Conservation (phyloP, 768 basidiomycete species). For the Boletus rufocinnamomeus region DNA sequence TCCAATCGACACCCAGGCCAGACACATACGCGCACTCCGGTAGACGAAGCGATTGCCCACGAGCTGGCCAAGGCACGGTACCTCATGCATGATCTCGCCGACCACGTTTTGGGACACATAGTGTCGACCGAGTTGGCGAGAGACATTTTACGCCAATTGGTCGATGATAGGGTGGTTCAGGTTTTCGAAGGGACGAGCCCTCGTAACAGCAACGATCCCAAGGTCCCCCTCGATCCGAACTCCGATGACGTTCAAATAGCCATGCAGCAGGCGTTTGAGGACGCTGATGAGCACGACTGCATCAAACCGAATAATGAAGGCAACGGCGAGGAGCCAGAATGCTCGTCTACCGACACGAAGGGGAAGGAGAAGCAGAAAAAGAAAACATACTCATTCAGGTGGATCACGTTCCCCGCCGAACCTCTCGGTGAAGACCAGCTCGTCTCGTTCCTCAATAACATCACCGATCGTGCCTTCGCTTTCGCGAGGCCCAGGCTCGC, state of each 20-base stretch:
- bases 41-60: background rate
- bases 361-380: background rate
- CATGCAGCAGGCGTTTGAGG: slow-evolving; percentile 10
- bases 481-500: background rate
- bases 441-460: slow-evolving; percentile 7
- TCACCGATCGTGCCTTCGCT: background rate
- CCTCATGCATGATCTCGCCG: background rate
- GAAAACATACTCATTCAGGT: slow-evolving; percentile 7
- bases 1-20: slow-evolving; percentile 8
- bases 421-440: slow-evolving; percentile 7
- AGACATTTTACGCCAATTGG: slow-evolving; percentile 1
- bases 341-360: background rate
- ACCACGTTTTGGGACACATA: slow-evolving; percentile 6
- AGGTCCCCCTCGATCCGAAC: background rate
- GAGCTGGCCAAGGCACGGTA: background rate
- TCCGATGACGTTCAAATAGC: background rate
- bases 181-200: background rate
- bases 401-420: slow-evolving; percentile 6
- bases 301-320: background rate
- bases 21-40: background rate
- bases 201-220: too few species aligned
- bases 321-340: too few species aligned
- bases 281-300: background rate
- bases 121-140: slow-evolving; percentile 1
- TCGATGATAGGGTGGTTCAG: background rate